Percentiles rank a stretch among this genome's conserved stretches.
Evolutionary conservation across 768 basidiomycete genomes (phyloP).

Genomic region (Calocera cornea): DNA sequence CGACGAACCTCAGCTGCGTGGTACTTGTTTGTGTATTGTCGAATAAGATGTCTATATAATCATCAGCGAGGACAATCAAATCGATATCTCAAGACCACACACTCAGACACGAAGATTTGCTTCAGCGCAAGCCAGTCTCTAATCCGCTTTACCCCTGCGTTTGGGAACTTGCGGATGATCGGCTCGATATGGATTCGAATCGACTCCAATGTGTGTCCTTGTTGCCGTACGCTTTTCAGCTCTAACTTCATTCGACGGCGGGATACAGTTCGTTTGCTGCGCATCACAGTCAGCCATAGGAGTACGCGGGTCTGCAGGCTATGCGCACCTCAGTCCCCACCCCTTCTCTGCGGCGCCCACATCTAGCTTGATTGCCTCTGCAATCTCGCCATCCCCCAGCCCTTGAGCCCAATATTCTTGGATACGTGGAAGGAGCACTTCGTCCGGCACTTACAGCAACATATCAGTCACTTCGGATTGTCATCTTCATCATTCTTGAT

Average conservation of each 20-base stretch:
- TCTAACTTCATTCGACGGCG: background rate
- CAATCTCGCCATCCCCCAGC: background rate
- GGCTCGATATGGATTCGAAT: background rate
- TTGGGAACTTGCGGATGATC: background rate
- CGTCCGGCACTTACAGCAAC: background rate
- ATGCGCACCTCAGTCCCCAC: background rate
- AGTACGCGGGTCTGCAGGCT: no score
- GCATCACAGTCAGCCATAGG: no score
- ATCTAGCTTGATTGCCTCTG: background rate
- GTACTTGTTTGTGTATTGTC: background rate
- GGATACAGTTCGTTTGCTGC: background rate
- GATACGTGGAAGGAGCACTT: background rate
- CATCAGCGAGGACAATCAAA: background rate
- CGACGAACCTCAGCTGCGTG: conserved; percentile 7
- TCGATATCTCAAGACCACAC: background rate
- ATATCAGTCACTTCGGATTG: background rate
- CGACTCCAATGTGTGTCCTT: background rate
- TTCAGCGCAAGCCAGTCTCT: background rate
- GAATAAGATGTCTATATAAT: background rate
- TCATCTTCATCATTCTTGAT: no score
- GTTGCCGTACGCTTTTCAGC: background rate
- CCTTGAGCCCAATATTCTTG: background rate
- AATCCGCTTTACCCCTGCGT: background rate
- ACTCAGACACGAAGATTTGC: no score
- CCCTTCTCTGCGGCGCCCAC: background rate